Evolutionary conservation across 2,329 filamentous ascomycete species (phyloP), one percentile per base, ranked within the genome.

Genomic region (Hirsutella thompsonii): DNA sequence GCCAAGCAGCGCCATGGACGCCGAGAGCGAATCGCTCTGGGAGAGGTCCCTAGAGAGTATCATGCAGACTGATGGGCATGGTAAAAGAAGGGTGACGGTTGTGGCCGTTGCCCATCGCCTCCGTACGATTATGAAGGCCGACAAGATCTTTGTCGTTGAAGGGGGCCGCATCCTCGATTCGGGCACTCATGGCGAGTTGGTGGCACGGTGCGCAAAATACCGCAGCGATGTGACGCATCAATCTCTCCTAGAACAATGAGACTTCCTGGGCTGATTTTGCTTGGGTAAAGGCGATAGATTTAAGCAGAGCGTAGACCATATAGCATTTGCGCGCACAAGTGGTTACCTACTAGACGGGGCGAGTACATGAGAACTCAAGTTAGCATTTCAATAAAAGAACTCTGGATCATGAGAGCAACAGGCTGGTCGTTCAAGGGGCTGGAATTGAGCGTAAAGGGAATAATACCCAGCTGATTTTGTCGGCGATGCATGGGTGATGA

Each of bases 1-100:
- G 64, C 83, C 83, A 23, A 93, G 86, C 0, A 83, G 78, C 34
- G 82, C 81, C 3, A 67, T 94, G 3, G 86, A 93, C 51, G 74
- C 76, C 0, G 79, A 80, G 52, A 81, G 74, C 38, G 81, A 85
- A 39, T 60, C 79, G 9, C 70, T 93, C 20, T 74, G 84, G 42
- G 69, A 81, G 20, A 80, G 77, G 0, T 62, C 87, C 35, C 38
- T 40, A 9, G 20, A 35, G 30, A 11, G 30, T n/a, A 36, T 40
- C 20, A 19, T 18, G 14, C 18, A 33, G 13, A 20, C 37, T 1
- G 37, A 29, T 19, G 76, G 83, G 57, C 66, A 61, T 44, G 74
- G 68, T 0, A 66, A 68, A 2, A 63, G 63, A 37, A 70, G 57
- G 42, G 72, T 73, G 36, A 78, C 73, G 0, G 71, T 76, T 14